These are phyloP conservation scores for Seminavis robusta DNA, from an alignment of 108 stramenopile genomes.

Conservation along the genomic window DNA sequence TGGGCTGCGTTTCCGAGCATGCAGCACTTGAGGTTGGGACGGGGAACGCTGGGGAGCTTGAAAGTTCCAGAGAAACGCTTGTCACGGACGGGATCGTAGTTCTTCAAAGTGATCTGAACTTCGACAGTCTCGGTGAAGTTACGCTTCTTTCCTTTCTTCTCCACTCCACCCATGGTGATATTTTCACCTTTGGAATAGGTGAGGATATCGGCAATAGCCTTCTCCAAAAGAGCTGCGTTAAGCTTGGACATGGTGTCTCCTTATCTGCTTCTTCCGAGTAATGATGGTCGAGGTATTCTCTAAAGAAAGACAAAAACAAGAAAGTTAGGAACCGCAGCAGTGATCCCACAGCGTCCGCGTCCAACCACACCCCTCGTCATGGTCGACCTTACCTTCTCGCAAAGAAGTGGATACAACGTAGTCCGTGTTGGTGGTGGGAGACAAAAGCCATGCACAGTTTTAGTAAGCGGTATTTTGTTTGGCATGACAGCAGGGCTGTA, in stretches of 20 bases:
- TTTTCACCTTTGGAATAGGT: conserved; percentile 43
- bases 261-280: conserved; percentile 53
- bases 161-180: conserved; percentile 40
- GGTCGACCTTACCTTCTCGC: neutral
- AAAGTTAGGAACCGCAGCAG: neutral
- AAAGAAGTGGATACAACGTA: neutral
- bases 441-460: too few relatives aligned
- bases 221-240: conserved; percentile 79
- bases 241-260: conserved; percentile 77
- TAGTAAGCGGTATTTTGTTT: too few relatives aligned
- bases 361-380: neutral
- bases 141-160: conserved; percentile 97
- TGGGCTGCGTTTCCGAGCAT: conserved; percentile 98
- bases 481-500: too few relatives aligned
- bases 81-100: conserved; percentile 99
- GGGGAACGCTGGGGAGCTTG: conserved; percentile 92
- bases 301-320: too few relatives aligned
- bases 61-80: conserved; percentile 99
- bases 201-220: conserved; percentile 52
- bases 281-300: conserved; percentile 71
- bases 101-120: conserved; percentile 97
- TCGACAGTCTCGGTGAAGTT: conserved; percentile 99
- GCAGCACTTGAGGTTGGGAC: conserved; percentile 97
- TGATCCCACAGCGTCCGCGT: neutral
- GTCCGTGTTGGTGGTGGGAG: neutral